Conservation (phyloP, 805 yeast genomes). For the Metschnikowia reukaufii region DNA sequence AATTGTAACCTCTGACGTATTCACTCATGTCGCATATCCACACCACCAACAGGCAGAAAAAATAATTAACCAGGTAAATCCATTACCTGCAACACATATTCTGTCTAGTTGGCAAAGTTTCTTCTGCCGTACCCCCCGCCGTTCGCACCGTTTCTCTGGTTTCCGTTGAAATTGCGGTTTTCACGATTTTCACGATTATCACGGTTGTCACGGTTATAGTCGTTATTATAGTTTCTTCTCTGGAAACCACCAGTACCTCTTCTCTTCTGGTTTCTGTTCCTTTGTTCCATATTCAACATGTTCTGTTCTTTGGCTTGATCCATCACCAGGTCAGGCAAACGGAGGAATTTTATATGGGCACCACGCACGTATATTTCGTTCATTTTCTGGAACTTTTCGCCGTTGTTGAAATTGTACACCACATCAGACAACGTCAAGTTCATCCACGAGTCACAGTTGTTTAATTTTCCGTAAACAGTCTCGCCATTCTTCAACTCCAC, state of each 20-base stretch:
- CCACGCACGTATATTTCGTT: constrained; percentile 84
- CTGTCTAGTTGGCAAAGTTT: constrained; percentile 11
- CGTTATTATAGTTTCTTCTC: constrained; percentile 23
- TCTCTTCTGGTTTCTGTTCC: constrained; percentile 46
- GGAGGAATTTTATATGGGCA: constrained; percentile 72
- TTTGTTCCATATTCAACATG: constrained; percentile 49
- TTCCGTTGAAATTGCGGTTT: constrained; percentile 12
- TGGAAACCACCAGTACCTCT: constrained; percentile 38
- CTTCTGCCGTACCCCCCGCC: constrained; percentile 18
- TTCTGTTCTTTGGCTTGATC: constrained; percentile 72
- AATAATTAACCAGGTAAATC: neutral
- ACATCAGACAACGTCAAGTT: constrained; percentile 81
- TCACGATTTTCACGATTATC: constrained; percentile 12
- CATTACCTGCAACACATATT: neutral
- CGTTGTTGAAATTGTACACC: constrained; percentile 61
- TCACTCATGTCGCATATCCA: constrained; percentile 1
- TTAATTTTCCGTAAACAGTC: constrained; percentile 77
- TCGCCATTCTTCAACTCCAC: constrained; percentile 93
- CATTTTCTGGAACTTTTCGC: constrained; percentile 59
- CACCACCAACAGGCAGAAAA: neutral
- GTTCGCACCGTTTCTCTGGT: constrained; percentile 18
- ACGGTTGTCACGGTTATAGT: constrained; percentile 27
- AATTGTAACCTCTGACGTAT: neutral
- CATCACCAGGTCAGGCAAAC: constrained; percentile 73
- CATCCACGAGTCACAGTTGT: constrained; percentile 95